phyloP scores from a whole-genome alignment of 192 early-diverging fungal species.

The Helicostylum pulchrum region DNA sequence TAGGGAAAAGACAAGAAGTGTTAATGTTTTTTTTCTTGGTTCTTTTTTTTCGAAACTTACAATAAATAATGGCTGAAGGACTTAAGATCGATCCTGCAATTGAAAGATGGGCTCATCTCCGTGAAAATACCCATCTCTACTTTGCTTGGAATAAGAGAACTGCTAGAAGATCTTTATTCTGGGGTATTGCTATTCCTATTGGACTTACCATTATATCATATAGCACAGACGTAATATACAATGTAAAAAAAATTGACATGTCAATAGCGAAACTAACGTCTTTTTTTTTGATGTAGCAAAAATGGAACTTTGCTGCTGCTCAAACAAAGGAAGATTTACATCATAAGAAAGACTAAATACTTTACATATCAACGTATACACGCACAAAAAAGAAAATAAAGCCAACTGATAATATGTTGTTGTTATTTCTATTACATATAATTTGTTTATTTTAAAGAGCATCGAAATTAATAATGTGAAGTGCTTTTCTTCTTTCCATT shows the following conservation, averaged over 20 bases:
- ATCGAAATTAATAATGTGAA: slow-evolving; percentile 91
- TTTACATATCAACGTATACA: background rate
- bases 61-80: background rate
- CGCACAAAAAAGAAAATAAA: background rate
- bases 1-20: too few relatives aligned
- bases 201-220: slow-evolving; percentile 34
- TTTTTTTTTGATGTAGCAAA: slow-evolving; percentile 16
- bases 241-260: background rate
- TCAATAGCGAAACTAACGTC: too few relatives aligned
- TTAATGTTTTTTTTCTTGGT: too few relatives aligned
- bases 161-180: slow-evolving; percentile 23
- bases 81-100: slow-evolving; percentile 38
- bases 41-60: too few relatives aligned
- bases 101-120: slow-evolving; percentile 40
- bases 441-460: slow-evolving; percentile 56
- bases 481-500: slow-evolving; percentile 68
- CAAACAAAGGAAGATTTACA: slow-evolving; percentile 33
- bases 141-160: slow-evolving; percentile 36
- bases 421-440: background rate
- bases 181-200: slow-evolving; percentile 36
- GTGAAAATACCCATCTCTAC: slow-evolving; percentile 39
- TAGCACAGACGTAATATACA: slow-evolving; percentile 35
- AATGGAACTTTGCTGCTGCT: slow-evolving; percentile 39
- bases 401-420: background rate
- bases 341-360: slow-evolving; percentile 27